phyloP scores from a whole-genome alignment of 768 basidiomycete species.

The Infundibulicybe gibba region DNA sequence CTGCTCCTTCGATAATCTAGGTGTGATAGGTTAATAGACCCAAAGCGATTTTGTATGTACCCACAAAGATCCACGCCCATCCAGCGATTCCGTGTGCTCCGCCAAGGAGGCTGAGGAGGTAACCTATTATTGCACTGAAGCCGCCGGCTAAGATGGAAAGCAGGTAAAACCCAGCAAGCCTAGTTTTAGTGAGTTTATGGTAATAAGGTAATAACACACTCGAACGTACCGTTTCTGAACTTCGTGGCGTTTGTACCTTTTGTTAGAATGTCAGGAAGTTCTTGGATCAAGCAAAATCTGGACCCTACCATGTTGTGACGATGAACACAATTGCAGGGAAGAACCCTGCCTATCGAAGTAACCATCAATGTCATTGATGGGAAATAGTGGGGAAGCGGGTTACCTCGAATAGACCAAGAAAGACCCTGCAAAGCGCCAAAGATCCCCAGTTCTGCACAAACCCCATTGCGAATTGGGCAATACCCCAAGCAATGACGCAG shows the following conservation, averaged over 20 bases:
- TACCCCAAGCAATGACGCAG: slow-evolving; percentile 41
- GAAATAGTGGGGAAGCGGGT: neutral
- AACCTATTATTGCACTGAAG: slow-evolving; percentile 47
- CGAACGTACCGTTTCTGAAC: slow-evolving; percentile 39
- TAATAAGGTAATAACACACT: neutral
- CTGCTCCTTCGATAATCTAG: slow-evolving; percentile 46
- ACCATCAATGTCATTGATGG: neutral
- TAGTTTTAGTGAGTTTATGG: slow-evolving; percentile 9
- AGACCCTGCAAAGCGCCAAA: slow-evolving; percentile 33
- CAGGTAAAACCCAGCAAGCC: slow-evolving; percentile 45
- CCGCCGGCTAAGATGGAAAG: slow-evolving; percentile 39
- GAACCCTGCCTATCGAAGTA: slow-evolving; percentile 37
- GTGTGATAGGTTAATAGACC: neutral
- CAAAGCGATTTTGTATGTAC: slow-evolving; percentile 8
- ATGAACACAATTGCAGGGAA: slow-evolving; percentile 47
- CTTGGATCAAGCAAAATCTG: neutral
- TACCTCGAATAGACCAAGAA: slow-evolving; percentile 41
- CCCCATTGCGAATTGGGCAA: slow-evolving; percentile 41
- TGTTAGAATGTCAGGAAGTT: slow-evolving; percentile 9
- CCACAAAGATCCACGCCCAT: slow-evolving; percentile 54
- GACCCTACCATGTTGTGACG: slow-evolving; percentile 42
- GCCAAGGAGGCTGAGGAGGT: slow-evolving; percentile 34
- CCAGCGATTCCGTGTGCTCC: slow-evolving; percentile 39
- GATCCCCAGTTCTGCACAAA: slow-evolving; percentile 40
- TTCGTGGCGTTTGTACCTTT: slow-evolving; percentile 46